Base-by-base conservation (phyloP, 352 stramenopile genomes). In the Phytophthora macrochlamydospora region DNA sequence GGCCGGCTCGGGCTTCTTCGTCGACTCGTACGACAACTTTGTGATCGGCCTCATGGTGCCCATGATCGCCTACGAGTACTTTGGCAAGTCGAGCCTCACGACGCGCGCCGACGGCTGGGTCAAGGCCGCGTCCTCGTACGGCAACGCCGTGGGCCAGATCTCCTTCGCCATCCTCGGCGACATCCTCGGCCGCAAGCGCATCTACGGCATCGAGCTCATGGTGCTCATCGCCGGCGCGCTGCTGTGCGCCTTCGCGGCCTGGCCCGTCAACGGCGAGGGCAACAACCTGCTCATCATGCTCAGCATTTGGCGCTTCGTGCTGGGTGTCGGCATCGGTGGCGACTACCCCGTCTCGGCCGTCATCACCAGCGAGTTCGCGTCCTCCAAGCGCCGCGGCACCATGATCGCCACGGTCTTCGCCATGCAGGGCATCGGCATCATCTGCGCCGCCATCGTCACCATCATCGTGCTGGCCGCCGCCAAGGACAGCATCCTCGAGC, bases 21-120 rank as follows among this genome's bases (percentile, higher is more conserved):
- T 85, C 55, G 76, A 85, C 64, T 85, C 73, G 59, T 85, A 82
- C 63, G 76, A 85, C 60, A 85, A 85, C 65, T 85, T 85, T 49
- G 73, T 82, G 42, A 85, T 85, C 61, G 73, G 65, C 32, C 63
- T 81, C 52, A 78, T 81, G 58, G 71, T 78, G 55, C 71, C 71
- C 38, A 81, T 78, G 76, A 82, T 82, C 65, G 71, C 76, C 29
- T 85, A 79, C 59, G 76, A 82, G 54, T 82, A 85, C 68, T 85
- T 78, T 46, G 59, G 51, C 62, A 78, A 74, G 51, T 73, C 68
- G 30, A 74, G 67, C 43, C 53, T 85, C 29, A 49, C 59, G 9
- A 70, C 67, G 24, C 58, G 56, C 14, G 59, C 70, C 33, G 75
- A 81, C 53, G 71, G 75, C n/a, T 83, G 75, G 69, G 66, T 83